Evolutionary conservation across 2,329 filamentous ascomycete genomes (phyloP), one percentile per base, ranked within the genome.

Genomic region (Cryphonectria naterciae): DNA sequence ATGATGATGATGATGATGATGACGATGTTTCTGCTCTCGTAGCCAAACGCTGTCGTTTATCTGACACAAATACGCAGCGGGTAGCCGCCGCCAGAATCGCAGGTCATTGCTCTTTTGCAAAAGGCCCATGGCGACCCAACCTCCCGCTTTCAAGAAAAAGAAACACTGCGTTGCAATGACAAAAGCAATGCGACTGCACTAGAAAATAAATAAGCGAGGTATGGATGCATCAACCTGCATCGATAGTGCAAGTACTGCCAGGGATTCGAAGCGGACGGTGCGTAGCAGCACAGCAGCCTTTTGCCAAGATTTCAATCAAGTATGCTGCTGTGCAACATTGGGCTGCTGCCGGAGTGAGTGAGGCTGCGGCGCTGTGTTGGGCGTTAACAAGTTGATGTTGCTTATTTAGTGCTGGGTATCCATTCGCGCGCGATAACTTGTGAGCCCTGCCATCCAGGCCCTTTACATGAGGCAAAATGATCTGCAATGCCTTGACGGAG

Each of bases 301-400:
- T 35, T 35, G 11, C 58, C 10, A 4, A 5, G 19, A 10, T 52
- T 35, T 54, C 43, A 67, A 67, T 58, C 43, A 41, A 64, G 43
- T 65, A 58, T 22, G 25, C 56, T 32, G 49, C 39, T 64, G 70
- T 70, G 70, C 66, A 52, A 72, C 65, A 56, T 49, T n/a, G 46
- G 46, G 46, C 60, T 58, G 17, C 17, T 2, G 17, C 3, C 8
- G 17, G 17, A 19, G 35, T 35, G 39, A 39, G 13, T 37, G 58
- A 61, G 43, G 13, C 46, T 25, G 60, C 35, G 39, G 58, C 52
- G 52, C 67, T 63, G 67, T 49, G 65, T 60, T 39, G 32, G 39
- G 58, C 54, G 49, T 64, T 69, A n/a, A 58, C 10, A 22, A 49
- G 13, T 8, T 69, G 25, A 28, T 32, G 52, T 28, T 25, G 10